Evolutionary conservation across 2,329 filamentous ascomycete species (phyloP).

Genomic region (Hypoxylon sp.): DNA sequence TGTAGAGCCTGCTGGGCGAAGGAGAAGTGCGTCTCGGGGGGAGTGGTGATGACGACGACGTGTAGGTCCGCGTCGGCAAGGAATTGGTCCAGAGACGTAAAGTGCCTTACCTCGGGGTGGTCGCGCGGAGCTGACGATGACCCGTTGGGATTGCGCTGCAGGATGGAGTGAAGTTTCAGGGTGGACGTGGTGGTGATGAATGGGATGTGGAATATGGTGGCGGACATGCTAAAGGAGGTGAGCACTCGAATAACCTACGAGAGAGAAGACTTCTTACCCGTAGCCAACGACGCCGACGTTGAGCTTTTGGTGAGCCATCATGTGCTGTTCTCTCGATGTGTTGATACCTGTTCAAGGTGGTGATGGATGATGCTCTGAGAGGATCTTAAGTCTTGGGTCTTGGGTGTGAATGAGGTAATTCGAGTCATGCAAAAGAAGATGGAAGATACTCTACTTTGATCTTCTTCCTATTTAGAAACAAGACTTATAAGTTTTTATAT

Average conservation of each 20-base stretch:
- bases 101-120: slow-evolving; percentile 73
- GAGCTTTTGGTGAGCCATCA: slow-evolving; percentile 50
- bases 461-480: neutral
- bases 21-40: slow-evolving; percentile 76
- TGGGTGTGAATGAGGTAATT: neutral
- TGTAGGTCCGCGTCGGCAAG: slow-evolving; percentile 74
- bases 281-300: slow-evolving; percentile 66
- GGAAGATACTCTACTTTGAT: neutral
- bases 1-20: slow-evolving; percentile 74
- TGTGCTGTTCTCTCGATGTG: slow-evolving; percentile 15
- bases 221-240: slow-evolving; percentile 61
- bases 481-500: too few species aligned
- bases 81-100: slow-evolving; percentile 70
- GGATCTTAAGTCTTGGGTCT: neutral
- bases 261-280: slow-evolving; percentile 54
- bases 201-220: slow-evolving; percentile 87
- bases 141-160: slow-evolving; percentile 76
- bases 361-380: neutral
- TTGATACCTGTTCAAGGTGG: neutral
- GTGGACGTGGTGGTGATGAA: slow-evolving; percentile 74
- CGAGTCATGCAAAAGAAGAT: neutral
- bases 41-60: slow-evolving; percentile 77
- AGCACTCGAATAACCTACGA: slow-evolving; percentile 14
- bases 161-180: slow-evolving; percentile 78
- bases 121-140: slow-evolving; percentile 76